phyloP scores from a whole-genome alignment of 768 basidiomycete species.

The Hygrocybe coccinea region DNA sequence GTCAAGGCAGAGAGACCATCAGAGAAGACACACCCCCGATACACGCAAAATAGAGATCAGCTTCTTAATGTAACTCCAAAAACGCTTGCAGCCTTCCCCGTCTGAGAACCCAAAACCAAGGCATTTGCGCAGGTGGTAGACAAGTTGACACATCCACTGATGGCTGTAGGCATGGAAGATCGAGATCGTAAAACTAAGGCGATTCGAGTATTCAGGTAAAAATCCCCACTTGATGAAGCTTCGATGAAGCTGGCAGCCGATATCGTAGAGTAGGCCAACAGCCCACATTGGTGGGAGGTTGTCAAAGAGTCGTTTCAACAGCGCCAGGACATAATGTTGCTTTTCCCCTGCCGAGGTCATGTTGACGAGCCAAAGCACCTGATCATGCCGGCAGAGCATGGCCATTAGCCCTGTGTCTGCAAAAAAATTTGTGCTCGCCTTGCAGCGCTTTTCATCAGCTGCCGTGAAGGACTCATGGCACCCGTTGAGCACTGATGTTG shows the following conservation, averaged over 20 bases:
- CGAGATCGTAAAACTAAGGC: slow-evolving; percentile 25
- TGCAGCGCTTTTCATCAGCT: slow-evolving; percentile 16
- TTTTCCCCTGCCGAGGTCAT: slow-evolving; percentile 31
- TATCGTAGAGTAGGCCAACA: slow-evolving; percentile 26
- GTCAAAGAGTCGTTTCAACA: slow-evolving; percentile 27
- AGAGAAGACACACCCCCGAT: slow-evolving; percentile 2
- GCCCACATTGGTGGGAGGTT: slow-evolving; percentile 19
- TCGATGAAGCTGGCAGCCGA: slow-evolving; percentile 30
- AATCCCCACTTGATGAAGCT: slow-evolving; percentile 20
- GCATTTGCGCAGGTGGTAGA: slow-evolving; percentile 28
- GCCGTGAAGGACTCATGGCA: slow-evolving; percentile 19
- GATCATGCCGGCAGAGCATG: slow-evolving; percentile 32
- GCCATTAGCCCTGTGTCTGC: slow-evolving; percentile 32
- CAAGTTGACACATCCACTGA: slow-evolving; percentile 31
- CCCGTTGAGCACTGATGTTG: slow-evolving; percentile 12
- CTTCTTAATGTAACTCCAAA: slow-evolving; percentile 23
- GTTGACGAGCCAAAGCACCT: slow-evolving; percentile 29
- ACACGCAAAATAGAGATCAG: slow-evolving; percentile 7
- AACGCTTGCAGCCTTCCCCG: slow-evolving; percentile 26
- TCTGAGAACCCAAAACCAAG: slow-evolving; percentile 23
- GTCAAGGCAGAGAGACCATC: neutral
- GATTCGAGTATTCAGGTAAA: slow-evolving; percentile 16
- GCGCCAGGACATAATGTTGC: slow-evolving; percentile 22
- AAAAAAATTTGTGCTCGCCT: slow-evolving; percentile 13
- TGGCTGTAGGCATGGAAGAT: slow-evolving; percentile 37